Evolutionary conservation across 192 early-diverging fungal genomes (phyloP).

Genomic region (Backusella tarrabulga): DNA sequence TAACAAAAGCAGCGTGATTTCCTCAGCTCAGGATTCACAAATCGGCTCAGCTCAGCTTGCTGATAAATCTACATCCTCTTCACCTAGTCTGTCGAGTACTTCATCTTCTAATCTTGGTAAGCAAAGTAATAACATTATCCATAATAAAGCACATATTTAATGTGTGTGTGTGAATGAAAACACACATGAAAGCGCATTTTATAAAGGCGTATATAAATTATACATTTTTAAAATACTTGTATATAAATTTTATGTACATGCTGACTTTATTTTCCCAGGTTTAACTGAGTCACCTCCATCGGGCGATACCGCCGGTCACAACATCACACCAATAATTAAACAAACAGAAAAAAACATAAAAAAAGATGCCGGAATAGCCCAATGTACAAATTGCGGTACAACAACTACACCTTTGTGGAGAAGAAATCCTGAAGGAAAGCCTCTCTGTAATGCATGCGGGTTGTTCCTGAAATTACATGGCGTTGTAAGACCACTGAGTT

Average conservation of each 20-base stretch:
- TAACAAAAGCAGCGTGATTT: background rate
- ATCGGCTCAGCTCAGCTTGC: background rate
- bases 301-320: conserved; percentile 2
- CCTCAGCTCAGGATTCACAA: background rate
- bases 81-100: background rate
- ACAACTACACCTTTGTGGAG: conserved; percentile 90
- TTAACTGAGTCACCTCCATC: conserved; percentile 4
- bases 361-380: conserved; percentile 9
- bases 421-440: conserved; percentile 73
- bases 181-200: background rate
- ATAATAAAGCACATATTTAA: background rate
- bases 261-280: conserved; percentile 3
- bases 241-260: background rate
- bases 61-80: background rate
- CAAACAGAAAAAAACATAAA: background rate
- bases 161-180: background rate
- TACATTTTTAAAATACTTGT: background rate
- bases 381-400: conserved; percentile 82
- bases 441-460: conserved; percentile 95
- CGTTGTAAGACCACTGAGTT: conserved; percentile 71
- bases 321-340: background rate
- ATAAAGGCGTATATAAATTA: background rate
- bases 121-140: background rate
- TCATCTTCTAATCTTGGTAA: background rate
- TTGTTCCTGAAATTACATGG: conserved; percentile 92